phyloP scores from a whole-genome alignment of 805 yeast species.

The Alloascoidea africana region DNA sequence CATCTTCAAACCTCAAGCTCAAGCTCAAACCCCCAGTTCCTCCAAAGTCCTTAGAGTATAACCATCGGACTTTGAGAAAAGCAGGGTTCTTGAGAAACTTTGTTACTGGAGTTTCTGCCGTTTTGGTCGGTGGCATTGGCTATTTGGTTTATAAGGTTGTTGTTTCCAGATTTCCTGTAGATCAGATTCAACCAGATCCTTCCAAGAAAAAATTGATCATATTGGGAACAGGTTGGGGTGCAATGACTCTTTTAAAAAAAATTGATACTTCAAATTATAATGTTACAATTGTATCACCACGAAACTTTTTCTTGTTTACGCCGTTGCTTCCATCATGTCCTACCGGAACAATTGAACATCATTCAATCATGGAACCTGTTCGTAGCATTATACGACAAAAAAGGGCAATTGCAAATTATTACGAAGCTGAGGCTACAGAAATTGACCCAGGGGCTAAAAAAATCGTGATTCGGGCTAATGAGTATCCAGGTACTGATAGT shows the following conservation, averaged over 20 bases:
- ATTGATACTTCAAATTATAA: conserved; percentile 79
- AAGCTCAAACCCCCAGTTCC: no score
- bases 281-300: conserved; percentile 81
- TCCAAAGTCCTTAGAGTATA: no score
- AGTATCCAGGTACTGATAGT: no score
- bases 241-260: conserved; percentile 69
- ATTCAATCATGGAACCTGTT: conserved; percentile 90
- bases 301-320: conserved; percentile 90
- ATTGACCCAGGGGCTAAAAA: conserved; percentile 61
- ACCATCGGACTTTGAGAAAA: no score
- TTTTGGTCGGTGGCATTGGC: conserved; percentile 42
- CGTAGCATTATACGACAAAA: conserved; percentile 68
- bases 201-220: conserved; percentile 62
- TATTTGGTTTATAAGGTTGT: conserved; percentile 24
- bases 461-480: conserved; percentile 37
- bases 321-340: conserved; percentile 94
- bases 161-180: conserved; percentile 19
- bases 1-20: no score
- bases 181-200: conserved; percentile 30
- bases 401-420: conserved; percentile 64
- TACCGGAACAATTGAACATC: conserved; percentile 74
- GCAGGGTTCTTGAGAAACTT: no score
- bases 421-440: conserved; percentile 82
- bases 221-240: conserved; percentile 92
- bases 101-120: conserved; percentile 31